Evolutionary conservation across 2,329 filamentous ascomycete species (phyloP).

Genomic region (Ceratocystis albifundus): DNA sequence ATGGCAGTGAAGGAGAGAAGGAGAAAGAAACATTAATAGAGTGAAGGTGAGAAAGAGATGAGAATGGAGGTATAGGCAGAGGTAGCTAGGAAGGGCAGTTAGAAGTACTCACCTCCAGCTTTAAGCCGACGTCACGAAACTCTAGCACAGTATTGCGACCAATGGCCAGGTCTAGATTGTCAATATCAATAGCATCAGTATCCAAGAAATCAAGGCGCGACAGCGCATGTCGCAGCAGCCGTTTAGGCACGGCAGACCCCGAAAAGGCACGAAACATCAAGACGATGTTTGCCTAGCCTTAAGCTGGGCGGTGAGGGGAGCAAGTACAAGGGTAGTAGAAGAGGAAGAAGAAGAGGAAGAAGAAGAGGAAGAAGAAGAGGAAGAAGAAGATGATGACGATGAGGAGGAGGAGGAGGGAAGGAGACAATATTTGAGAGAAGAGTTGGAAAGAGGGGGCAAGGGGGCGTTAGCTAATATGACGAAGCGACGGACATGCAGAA

Average conservation of each 20-base stretch:
- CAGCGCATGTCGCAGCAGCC: constrained; percentile 74
- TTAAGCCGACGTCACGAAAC: constrained; percentile 74
- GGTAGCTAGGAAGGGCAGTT: not conserved
- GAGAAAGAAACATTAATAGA: not conserved
- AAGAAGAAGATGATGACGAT: not conserved
- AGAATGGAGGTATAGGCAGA: not conserved
- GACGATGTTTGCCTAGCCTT: constrained; percentile 8
- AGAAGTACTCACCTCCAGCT: constrained; percentile 51
- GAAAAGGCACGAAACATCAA: constrained; percentile 54
- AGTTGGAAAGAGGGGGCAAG: not conserved
- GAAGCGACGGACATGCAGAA: not conserved
- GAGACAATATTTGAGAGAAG: not conserved
- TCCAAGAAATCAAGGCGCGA: constrained; percentile 78
- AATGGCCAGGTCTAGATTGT: constrained; percentile 71
- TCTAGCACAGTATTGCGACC: constrained; percentile 75
- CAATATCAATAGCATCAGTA: constrained; percentile 71
- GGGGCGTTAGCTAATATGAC: not conserved
- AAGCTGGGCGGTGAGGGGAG: not conserved
- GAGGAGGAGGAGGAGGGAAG: not conserved
- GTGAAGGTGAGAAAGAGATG: constrained; percentile 8
- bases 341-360: not conserved
- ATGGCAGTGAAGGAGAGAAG: constrained; percentile 10
- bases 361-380: too few species aligned
- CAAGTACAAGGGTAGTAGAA: not conserved
- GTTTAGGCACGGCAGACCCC: constrained; percentile 71